Base-by-base conservation (phyloP, 345 rosid genomes). In the Arabidopsis arenosa region DNA sequence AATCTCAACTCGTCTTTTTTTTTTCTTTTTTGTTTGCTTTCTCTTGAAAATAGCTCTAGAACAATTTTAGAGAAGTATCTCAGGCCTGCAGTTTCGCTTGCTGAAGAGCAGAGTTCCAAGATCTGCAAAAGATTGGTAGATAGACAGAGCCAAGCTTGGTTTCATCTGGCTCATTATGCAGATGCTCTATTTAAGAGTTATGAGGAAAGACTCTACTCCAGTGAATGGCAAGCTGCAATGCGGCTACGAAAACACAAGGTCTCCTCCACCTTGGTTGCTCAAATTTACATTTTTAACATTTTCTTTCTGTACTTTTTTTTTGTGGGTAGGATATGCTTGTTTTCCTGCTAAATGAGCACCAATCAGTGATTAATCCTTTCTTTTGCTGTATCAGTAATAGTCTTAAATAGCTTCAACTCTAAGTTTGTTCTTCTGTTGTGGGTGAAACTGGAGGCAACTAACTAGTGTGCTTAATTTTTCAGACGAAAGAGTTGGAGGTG, bases 151-250 rank as follows among this genome's bases (percentile, higher is more conserved):
- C 92, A 92, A 81, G 80, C 90, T 68, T 90, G 90, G 83, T 94
- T 92, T 79, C 93, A 86, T 73, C 91, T 94, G 78, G 97, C 98
- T 52, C 98, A 92, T 81, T 94, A 92, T 80, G 89, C 98, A 56
- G 96, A 94, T 86, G 96, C 90, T 66, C 72, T 94, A 17, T 94
- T 90, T 78, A 92, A 86, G 81, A 88, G 88, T 77, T 88, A 87
- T 72, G 96, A 92, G 83, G 97, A 92, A 71, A 92, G 98, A 80
- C 85, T 94, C 76, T 83, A 82, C 71, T 92, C 98, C 60, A 89
- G 79, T 68, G 98, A 94, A 81, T 94, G 98, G 98, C 96, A 92
- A 83, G 98, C 97, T 75, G 98, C 98, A 74, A 77, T 82, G 88
- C 88, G 92, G 23, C 80, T 94, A 78, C 86, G 97, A 84, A 87